These are phyloP conservation scores for Diplosphaera chodatii DNA, from an alignment of 139 green algal species.

Conservation along the genomic window DNA sequence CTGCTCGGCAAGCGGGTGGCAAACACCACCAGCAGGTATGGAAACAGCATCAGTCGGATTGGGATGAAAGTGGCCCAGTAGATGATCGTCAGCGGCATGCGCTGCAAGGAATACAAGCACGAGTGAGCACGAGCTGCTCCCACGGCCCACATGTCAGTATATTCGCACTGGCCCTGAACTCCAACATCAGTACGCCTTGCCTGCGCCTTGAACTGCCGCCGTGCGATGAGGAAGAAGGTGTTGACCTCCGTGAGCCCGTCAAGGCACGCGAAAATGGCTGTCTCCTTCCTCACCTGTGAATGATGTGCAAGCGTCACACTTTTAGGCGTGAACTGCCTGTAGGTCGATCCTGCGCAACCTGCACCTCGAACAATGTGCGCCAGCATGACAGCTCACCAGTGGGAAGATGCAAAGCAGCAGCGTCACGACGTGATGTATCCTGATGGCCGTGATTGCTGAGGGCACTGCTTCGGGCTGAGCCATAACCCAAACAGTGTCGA, in stretches of 20 bases:
- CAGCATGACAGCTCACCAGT: too few species aligned
- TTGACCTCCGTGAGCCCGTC: constrained; percentile 37
- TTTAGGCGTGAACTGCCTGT: not conserved
- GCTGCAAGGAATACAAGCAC: not conserved
- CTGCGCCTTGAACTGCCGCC: constrained; percentile 22
- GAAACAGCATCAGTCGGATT: constrained; percentile 35
- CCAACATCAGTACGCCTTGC: not conserved
- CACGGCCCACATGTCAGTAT: not conserved
- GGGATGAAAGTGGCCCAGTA: constrained; percentile 43
- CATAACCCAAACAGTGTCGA: constrained; percentile 32
- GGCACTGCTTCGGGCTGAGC: constrained; percentile 32
- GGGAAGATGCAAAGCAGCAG: too few species aligned
- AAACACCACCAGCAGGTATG: constrained; percentile 20
- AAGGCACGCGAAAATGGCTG: constrained; percentile 32
- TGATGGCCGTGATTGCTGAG: constrained; percentile 29
- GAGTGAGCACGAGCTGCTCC: not conserved
- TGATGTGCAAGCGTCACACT: not conserved
- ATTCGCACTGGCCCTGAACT: too few species aligned
- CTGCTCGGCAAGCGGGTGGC: not conserved
- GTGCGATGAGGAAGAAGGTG: constrained; percentile 52
- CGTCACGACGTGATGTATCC: constrained; percentile 39
- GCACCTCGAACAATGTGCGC: too few species aligned
- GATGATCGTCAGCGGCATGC: not conserved
- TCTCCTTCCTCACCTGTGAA: constrained; percentile 9
- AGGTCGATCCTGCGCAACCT: too few species aligned